Percentiles rank a stretch among this genome's conserved stretches.
Evolutionary conservation across 225 moss, liverwort and hornwort genomes (phyloP).

Genomic region (Pseudoscleropodium purum): DNA sequence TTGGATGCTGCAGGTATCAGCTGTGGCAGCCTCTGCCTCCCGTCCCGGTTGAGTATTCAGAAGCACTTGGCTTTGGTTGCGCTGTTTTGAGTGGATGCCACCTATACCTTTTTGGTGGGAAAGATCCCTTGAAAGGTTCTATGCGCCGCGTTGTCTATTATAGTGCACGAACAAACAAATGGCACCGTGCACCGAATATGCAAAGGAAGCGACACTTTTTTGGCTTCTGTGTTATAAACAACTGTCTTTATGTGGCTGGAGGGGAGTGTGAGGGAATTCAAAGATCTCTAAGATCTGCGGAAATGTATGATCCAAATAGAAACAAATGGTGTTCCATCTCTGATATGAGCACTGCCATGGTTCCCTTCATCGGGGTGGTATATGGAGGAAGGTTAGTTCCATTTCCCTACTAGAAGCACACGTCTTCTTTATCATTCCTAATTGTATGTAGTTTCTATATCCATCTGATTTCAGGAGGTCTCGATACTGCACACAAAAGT

Average conservation of each 20-base stretch:
- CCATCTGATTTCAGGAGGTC: neutral
- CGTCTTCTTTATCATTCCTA: neutral
- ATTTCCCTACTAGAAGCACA: neutral
- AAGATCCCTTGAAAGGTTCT: constrained; percentile 87
- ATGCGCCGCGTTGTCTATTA: constrained; percentile 98
- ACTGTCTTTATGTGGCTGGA: constrained; percentile 95
- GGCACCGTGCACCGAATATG: constrained; percentile 97
- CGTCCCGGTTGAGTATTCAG: constrained; percentile 90
- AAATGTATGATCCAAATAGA: constrained; percentile 96
- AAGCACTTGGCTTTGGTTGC: constrained; percentile 96
- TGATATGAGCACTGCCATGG: constrained; percentile 99
- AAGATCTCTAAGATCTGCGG: constrained; percentile 86
- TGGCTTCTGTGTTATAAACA: constrained; percentile 97
- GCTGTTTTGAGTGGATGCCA: constrained; percentile 98
- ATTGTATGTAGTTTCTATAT: neutral
- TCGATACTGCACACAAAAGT: neutral
- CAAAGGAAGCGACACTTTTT: constrained; percentile 90
- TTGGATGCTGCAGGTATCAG: constrained; percentile 49
- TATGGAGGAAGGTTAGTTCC: constrained; percentile 75
- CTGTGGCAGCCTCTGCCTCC: constrained; percentile 97
- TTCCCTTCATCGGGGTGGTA: constrained; percentile 96
- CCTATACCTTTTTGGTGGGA: constrained; percentile 93
- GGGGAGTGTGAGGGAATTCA: constrained; percentile 93
- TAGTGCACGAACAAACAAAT: constrained; percentile 96
- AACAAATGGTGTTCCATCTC: constrained; percentile 89